Base-by-base conservation (phyloP, 768 basidiomycete species). In the Omphalotus guepiniiformis region DNA sequence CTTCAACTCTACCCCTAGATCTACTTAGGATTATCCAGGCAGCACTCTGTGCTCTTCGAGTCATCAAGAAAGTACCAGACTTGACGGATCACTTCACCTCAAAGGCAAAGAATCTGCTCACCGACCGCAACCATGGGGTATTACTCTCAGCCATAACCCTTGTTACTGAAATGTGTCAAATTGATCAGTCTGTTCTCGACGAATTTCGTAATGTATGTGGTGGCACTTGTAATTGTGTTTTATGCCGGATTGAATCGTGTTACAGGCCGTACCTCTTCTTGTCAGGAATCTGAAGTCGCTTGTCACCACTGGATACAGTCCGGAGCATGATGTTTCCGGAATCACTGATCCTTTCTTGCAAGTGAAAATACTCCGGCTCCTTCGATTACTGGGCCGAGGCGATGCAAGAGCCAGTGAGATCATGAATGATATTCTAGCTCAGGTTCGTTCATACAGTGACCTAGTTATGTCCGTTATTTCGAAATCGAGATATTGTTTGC, bases 271-370 rank as follows among this genome's bases (percentile, higher is more conserved):
- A 2, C 89, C 93, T 2, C 71, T 94, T 8, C 85, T 99, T 21
- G 95, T 98, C 44, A 85, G 93, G 53, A 93, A 96, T 58, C 76
- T 99, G 55, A 98, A 98, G 63, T 88, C 92, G 1, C 71, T 98
- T 49, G 91, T 90, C 34, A 93, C 95, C 0, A 96, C 94, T 3
- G 95, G 95, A 7, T 97, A 96, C 66, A 95, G 92, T 57, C 94
- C 96, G 19, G 96, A 98, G 63, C 96, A 98, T 59, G 96, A 99
- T 56, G 96, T 99, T 8, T 92, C 93, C n/a, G 96, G 96, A 29
- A 96, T 99, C 65, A 97, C 96, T 13, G 93, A 95, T 65, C 93
- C 93, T 6, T 94, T 94, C 74, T 71, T 94, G 6, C 93, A 95
- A 64, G 83, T 94, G 56, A 99, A 98, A 67, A 83, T 95, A 34